Evolutionary conservation across 2,329 filamentous ascomycete genomes (phyloP).

Genomic region (Myriosclerotinia scirpicola): DNA sequence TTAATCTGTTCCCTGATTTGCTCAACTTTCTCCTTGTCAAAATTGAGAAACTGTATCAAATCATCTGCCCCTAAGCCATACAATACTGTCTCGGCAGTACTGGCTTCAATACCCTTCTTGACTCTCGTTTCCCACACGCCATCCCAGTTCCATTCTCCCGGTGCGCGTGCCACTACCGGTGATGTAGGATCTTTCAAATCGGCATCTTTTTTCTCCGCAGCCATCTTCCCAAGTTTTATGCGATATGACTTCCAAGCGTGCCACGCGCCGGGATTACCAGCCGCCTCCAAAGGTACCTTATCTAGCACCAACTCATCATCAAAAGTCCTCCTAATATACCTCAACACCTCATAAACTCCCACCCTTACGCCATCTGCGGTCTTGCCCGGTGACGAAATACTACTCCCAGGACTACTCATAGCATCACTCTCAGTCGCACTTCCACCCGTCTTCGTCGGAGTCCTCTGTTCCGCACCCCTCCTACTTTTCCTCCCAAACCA

Average conservation of each 20-base stretch:
- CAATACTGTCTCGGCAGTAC: slow-evolving; percentile 75
- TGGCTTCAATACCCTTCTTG: slow-evolving; percentile 72
- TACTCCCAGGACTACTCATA: slow-evolving; percentile 20
- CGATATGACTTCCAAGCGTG: slow-evolving; percentile 85
- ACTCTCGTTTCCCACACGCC: slow-evolving; percentile 94
- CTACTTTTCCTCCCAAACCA: slow-evolving; percentile 71
- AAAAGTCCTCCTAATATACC: slow-evolving; percentile 82
- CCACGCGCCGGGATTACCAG: slow-evolving; percentile 89
- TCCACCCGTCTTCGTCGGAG: slow-evolving; percentile 32
- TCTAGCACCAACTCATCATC: slow-evolving; percentile 76
- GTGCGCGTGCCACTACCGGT: slow-evolving; percentile 47
- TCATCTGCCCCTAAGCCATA: slow-evolving; percentile 73
- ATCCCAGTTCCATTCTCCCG: slow-evolving; percentile 96
- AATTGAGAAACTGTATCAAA: slow-evolving; percentile 66
- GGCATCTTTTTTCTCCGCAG: slow-evolving; percentile 26
- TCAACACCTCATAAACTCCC: slow-evolving; percentile 67
- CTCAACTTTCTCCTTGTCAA: slow-evolving; percentile 60
- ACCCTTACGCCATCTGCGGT: slow-evolving; percentile 24
- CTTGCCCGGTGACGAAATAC: slow-evolving; percentile 17
- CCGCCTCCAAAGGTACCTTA: slow-evolving; percentile 73
- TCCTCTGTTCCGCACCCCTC: slow-evolving; percentile 27
- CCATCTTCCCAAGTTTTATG: slow-evolving; percentile 44
- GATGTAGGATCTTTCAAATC: slow-evolving; percentile 6
- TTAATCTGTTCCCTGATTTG: slow-evolving; percentile 58
- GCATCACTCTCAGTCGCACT: slow-evolving; percentile 30